These are phyloP conservation scores for Mentha longifolia DNA, from an alignment of 257 asterid genomes.

Conservation along the genomic window DNA sequence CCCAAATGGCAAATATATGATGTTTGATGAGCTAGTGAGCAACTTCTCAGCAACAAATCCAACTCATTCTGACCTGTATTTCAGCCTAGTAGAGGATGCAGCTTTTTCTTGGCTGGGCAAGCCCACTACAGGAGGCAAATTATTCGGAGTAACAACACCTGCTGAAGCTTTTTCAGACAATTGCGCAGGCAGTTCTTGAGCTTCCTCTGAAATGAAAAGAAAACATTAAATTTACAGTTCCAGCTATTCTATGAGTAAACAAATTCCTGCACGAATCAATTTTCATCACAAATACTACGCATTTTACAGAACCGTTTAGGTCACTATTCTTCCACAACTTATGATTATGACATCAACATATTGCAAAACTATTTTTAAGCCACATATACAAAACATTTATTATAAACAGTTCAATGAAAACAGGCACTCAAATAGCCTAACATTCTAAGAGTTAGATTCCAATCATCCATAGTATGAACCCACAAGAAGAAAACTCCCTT, in stretches of 20 bases:
- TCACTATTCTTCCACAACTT: neutral
- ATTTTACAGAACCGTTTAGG: neutral
- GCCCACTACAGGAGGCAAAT: slow-evolving; percentile 43
- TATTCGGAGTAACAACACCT: slow-evolving; percentile 34
- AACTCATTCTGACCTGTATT: slow-evolving; percentile 59
- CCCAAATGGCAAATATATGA: neutral
- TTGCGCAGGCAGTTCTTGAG: slow-evolving; percentile 48
- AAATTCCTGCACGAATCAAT: slow-evolving; percentile 1
- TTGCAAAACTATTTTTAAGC: neutral
- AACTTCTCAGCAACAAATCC: slow-evolving; percentile 19
- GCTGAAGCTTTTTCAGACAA: slow-evolving; percentile 38
- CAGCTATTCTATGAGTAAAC: neutral
- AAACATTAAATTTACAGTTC: slow-evolving; percentile 17
- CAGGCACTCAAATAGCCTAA: slow-evolving; percentile 9
- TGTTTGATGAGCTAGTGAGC: neutral
- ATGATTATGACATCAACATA: neutral
- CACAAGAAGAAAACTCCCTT: neutral
- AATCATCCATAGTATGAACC: neutral
- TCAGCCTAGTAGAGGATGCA: slow-evolving; percentile 52
- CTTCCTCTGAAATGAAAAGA: slow-evolving; percentile 65
- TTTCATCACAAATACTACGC: slow-evolving; percentile 6
- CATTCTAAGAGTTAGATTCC: neutral
- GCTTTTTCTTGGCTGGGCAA: slow-evolving; percentile 45
- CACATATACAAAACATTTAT: neutral
- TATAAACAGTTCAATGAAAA: neutral